Evolutionary conservation across 73 alveolate species (phyloP).

Genomic region (Paramecium octaurelia): DNA sequence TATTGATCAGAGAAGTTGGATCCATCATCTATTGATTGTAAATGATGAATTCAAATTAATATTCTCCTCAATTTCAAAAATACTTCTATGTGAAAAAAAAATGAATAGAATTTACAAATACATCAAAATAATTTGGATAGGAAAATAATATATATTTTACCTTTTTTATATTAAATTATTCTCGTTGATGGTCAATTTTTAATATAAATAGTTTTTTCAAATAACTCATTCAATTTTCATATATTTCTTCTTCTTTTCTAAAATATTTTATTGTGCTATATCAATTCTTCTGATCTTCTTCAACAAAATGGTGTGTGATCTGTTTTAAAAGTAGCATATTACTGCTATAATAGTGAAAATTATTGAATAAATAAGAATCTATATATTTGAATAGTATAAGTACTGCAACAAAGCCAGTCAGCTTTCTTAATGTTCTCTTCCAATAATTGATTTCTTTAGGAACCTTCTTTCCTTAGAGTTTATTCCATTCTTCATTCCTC

Average conservation of each 20-base stretch:
- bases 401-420: background rate
- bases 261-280: background rate
- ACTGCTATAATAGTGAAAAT: background rate
- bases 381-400: background rate
- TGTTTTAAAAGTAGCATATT: background rate
- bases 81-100: too few species aligned
- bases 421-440: background rate
- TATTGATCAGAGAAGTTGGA: background rate
- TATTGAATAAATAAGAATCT: background rate
- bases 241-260: background rate
- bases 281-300: conserved; percentile 2
- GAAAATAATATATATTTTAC: background rate
- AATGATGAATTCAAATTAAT: background rate
- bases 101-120: background rate
- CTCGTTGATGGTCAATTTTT: background rate
- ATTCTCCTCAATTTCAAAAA: background rate
- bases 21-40: background rate
- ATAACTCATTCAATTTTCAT: conserved; percentile 2
- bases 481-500: background rate
- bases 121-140: background rate
- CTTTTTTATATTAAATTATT: too few species aligned
- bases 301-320: background rate
- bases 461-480: background rate
- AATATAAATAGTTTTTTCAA: background rate
- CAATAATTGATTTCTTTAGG: conserved; percentile 5